Conservation (phyloP, 2,329 filamentous ascomycete genomes). For the Sarocladiaceae sp. region DNA sequence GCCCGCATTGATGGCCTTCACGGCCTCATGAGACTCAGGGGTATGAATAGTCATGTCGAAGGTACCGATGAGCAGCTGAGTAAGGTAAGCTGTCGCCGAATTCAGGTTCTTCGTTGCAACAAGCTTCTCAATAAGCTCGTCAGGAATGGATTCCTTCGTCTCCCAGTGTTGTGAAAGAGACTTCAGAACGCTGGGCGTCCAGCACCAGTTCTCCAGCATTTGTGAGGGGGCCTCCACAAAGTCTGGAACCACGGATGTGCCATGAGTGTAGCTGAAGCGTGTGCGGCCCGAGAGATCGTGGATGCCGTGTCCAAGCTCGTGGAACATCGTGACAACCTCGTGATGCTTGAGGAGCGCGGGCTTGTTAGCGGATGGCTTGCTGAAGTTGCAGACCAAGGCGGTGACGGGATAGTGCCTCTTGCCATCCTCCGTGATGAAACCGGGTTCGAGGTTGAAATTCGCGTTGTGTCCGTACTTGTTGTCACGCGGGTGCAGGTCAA, state of each 20-base stretch:
- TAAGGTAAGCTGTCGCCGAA: conserved; percentile 71
- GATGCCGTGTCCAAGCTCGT: conserved; percentile 69
- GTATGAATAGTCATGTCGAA: conserved; percentile 82
- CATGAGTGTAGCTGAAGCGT: conserved; percentile 63
- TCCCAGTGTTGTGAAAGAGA: conserved; percentile 71
- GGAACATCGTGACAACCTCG: conserved; percentile 79
- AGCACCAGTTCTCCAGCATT: conserved; percentile 76
- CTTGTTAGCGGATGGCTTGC: conserved; percentile 71
- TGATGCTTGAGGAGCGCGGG: conserved; percentile 78
- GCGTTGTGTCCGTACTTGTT: conserved; percentile 84
- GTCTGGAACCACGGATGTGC: conserved; percentile 61
- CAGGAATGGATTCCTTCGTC: conserved; percentile 65
- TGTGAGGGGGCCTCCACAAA: conserved; percentile 70
- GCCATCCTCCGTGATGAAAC: conserved; percentile 62
- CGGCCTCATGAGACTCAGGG: conserved; percentile 62
- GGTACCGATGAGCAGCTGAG: conserved; percentile 75
- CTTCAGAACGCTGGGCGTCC: conserved; percentile 61
- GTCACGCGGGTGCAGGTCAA: conserved; percentile 74
- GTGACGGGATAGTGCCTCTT: conserved; percentile 72
- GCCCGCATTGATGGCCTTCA: conserved; percentile 61
- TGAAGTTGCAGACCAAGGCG: conserved; percentile 81
- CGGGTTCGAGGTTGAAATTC: conserved; percentile 78
- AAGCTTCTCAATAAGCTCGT: conserved; percentile 69
- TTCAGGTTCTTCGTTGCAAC: conserved; percentile 79
- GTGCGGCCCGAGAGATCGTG: conserved; percentile 63